Conservation (phyloP, 2,329 filamentous ascomycete species). For the Neopestalotiopsis rosae region DNA sequence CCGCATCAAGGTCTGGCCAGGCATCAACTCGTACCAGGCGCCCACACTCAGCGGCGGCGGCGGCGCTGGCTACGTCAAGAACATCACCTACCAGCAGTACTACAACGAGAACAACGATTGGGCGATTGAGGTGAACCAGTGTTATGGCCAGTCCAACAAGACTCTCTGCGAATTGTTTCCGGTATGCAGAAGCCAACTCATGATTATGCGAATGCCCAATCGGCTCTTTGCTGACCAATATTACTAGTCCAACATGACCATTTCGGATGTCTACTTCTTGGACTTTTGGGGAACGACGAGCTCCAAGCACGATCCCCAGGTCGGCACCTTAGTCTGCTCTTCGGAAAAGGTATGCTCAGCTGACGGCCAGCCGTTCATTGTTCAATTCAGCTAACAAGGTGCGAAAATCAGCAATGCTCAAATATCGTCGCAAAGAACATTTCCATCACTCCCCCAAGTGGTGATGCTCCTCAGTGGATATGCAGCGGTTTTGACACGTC, state of each 20-base stretch:
- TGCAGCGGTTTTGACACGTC: constrained; percentile 19
- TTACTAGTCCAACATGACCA: constrained; percentile 47
- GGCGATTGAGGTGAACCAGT: constrained; percentile 69
- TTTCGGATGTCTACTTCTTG: constrained; percentile 60
- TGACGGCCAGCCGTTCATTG: not conserved
- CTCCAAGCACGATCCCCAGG: constrained; percentile 45
- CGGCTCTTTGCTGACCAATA: not conserved
- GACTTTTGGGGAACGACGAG: constrained; percentile 61
- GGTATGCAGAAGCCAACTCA: constrained; percentile 7
- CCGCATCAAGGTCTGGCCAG: constrained; percentile 78
- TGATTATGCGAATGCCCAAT: no score
- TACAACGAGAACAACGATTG: constrained; percentile 67
- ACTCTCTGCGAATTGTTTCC: constrained; percentile 43
- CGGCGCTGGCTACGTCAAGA: constrained; percentile 62
- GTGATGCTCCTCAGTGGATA: constrained; percentile 12
- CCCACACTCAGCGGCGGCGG: constrained; percentile 71
- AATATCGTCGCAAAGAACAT: constrained; percentile 18
- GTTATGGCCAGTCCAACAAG: constrained; percentile 55
- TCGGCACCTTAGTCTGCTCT: constrained; percentile 54
- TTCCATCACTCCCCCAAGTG: constrained; percentile 18
- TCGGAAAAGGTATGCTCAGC: constrained; percentile 48
- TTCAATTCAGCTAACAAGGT: not conserved
- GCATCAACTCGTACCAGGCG: constrained; percentile 56
- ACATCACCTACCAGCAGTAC: constrained; percentile 71
- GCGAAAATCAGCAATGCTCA: constrained; percentile 12